Percentiles rank a stretch among this genome's conserved stretches.
These are phyloP conservation scores for Tolypocladium pustulatum DNA, from an alignment of 2,329 filamentous ascomycete species.

Conservation along the genomic window DNA sequence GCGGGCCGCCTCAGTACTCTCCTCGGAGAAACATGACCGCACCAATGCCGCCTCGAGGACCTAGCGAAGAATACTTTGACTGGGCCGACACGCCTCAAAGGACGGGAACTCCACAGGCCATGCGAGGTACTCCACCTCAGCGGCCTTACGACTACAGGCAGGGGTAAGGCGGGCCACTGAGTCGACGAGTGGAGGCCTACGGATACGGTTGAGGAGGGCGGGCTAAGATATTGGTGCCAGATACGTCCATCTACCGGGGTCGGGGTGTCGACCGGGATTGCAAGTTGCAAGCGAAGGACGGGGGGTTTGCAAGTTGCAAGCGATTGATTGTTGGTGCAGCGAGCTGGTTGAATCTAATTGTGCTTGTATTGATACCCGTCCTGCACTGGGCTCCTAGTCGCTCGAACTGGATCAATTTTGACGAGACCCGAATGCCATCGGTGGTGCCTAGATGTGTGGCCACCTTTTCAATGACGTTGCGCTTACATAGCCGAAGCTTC, in stretches of 20 bases:
- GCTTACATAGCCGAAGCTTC: background rate
- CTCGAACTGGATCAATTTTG: background rate
- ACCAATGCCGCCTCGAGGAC: conserved; percentile 21
- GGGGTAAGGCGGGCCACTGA: conserved; percentile 6
- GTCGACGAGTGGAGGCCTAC: conserved; percentile 15
- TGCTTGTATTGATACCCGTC: background rate
- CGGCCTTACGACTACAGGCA: background rate
- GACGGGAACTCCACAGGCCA: conserved; percentile 15
- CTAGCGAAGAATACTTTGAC: conserved; percentile 8
- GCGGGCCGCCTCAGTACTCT: conserved; percentile 22
- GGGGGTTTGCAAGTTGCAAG: background rate
- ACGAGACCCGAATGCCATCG: background rate
- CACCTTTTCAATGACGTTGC: background rate
- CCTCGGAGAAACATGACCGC: conserved; percentile 36
- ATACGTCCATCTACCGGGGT: background rate
- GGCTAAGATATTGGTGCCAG: conserved; percentile 6
- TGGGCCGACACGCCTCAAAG: conserved; percentile 11
- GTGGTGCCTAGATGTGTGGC: background rate
- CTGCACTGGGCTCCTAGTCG: background rate
- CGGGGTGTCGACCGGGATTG: background rate
- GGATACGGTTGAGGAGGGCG: conserved; percentile 25
- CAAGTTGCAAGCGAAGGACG: no score
- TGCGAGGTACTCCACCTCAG: background rate
- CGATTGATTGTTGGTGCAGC: background rate
- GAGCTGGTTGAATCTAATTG: background rate